These are phyloP conservation scores for Tetrapisispora namnaoensis DNA, from an alignment of 805 yeast species.

Conservation along the genomic window DNA sequence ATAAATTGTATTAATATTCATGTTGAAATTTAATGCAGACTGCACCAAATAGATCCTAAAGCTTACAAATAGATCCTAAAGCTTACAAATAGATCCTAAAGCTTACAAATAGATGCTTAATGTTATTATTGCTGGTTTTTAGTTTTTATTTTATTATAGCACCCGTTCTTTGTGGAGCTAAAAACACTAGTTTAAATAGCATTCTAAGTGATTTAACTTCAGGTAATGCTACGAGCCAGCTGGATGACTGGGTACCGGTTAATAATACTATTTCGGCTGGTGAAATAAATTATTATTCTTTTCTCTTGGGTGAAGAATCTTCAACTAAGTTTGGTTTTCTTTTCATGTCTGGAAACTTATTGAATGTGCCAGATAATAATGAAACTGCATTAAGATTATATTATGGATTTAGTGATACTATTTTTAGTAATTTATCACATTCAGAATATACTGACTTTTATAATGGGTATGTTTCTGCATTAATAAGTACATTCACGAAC, in stretches of 20 bases:
- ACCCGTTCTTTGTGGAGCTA: background rate
- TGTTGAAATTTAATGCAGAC: too few species aligned
- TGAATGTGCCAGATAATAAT: constrained; percentile 19
- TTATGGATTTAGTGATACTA: constrained; percentile 22
- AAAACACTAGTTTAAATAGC: background rate
- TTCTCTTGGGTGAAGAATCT: constrained; percentile 10
- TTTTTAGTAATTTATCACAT: constrained; percentile 8
- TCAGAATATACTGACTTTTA: constrained; percentile 11
- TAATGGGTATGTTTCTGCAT: constrained; percentile 24
- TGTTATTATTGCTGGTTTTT: background rate
- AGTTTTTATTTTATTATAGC: background rate
- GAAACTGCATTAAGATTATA: constrained; percentile 16
- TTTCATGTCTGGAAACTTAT: constrained; percentile 30
- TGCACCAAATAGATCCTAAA: too few species aligned
- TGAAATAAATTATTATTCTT: constrained; percentile 16
- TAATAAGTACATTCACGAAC: constrained; percentile 19
- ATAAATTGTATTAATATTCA: too few species aligned
- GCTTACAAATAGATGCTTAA: background rate
- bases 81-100: background rate
- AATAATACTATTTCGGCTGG: constrained; percentile 22
- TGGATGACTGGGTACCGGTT: constrained; percentile 28
- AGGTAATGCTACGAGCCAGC: constrained; percentile 20
- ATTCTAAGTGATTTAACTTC: background rate
- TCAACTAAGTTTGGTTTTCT: constrained; percentile 9
- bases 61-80: too few species aligned